These are phyloP conservation scores for Penicillium waksmanii DNA, from an alignment of 495 filamentous ascomycete genomes.

Conservation along the genomic window DNA sequence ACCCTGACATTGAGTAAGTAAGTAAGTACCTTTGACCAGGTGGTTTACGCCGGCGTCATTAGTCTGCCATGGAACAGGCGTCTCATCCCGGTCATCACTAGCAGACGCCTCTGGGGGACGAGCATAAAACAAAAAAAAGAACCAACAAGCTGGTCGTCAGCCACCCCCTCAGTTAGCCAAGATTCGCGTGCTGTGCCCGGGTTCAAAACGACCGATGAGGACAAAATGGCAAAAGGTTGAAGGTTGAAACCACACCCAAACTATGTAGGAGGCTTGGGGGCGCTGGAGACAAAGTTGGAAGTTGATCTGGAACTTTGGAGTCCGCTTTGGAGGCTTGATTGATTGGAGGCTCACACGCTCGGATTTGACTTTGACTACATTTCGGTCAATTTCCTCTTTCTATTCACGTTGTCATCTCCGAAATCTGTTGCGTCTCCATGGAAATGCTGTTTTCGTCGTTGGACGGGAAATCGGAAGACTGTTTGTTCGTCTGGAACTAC, in stretches of 20 bases:
- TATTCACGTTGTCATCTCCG: neutral
- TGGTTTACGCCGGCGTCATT: neutral
- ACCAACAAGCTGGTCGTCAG: neutral
- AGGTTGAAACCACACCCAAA: neutral
- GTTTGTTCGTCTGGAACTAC: neutral
- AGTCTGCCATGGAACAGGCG: constrained; percentile 6
- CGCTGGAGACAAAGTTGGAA: neutral
- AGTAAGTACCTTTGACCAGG: neutral
- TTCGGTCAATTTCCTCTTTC: neutral
- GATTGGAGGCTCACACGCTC: neutral
- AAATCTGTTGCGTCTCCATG: neutral
- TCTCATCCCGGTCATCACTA: constrained; percentile 3
- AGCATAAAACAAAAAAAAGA: neutral
- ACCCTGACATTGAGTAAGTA: too few species aligned
- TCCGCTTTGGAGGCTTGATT: neutral
- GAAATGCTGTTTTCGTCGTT: neutral
- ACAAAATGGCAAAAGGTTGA: neutral
- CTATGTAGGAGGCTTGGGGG: neutral
- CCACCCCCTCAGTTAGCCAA: constrained; percentile 5
- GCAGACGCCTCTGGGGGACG: neutral
- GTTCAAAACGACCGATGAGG: constrained; percentile 1
- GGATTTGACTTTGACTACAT: neutral
- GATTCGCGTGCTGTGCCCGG: neutral
- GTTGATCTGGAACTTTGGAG: constrained; percentile 1
- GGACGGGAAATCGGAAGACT: neutral